Evolutionary conservation across 352 stramenopile genomes (phyloP), one percentile per base, ranked within the genome.

Genomic region (Globisporangium lucens): DNA sequence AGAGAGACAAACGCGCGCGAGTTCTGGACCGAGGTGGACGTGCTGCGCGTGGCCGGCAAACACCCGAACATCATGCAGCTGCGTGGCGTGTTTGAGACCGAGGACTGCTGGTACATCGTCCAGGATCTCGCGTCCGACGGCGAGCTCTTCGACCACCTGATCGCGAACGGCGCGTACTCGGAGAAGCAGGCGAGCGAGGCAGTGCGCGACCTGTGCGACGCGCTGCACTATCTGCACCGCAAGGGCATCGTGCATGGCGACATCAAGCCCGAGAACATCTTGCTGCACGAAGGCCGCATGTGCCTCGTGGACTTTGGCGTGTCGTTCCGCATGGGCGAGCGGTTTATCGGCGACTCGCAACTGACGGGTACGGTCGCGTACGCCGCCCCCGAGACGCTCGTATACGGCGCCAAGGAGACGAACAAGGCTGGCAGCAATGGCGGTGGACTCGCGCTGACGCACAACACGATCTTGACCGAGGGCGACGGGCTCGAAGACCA

Each of bases 241-340:
- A 95, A 95, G 66, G 84, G 84, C 35, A 87, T 97, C 30, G 87
- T 97, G 2, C 89, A 97, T 62, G 89, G 86, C 59, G 89, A 97
- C 70, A 89, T 97, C 71, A 97, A 97, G 61, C 89, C 89, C 0
- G 89, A 97, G 70, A 97, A 97, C 57, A 85, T 96, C 60, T 63
- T 97, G 70, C 70, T 92, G 55, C 79, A 90, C 46, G 69, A 87
- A 52, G 80, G 78, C 6, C 79, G 79, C 65, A 91, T 92, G 84
- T 92, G 85, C 64, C 80, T 94, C n/a, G 87, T 93, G 53, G 87
- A 95, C 76, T 95, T 95, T 73, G 87, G 85, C 63, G 83, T 93
- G 4, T 93, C 85, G 1, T 94, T 95, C 71, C 85, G 85, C 10
- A 70, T 91, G 30, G 85, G 85, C 36, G 86, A 95, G 64, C 79